Base-by-base conservation (phyloP, 78 protist genomes). In the Diacronema lutheri region DNA sequence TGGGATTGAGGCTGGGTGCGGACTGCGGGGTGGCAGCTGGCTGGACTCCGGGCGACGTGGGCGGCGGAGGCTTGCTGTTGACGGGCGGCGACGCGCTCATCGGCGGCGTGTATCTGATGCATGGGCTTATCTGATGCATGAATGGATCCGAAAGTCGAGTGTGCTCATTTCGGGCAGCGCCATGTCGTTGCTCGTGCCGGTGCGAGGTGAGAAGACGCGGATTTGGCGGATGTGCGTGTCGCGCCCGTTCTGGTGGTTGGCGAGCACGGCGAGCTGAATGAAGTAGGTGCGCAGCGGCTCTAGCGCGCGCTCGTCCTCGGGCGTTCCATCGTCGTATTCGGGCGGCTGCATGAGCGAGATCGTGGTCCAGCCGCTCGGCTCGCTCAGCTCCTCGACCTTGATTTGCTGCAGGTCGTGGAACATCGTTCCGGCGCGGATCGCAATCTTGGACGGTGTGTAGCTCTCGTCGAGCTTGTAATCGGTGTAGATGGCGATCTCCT, bases 211-310 rank as follows among this genome's bases (percentile, higher is more conserved):
- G 46, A 26, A 90, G n/a, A 92, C 64, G 5, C 83, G 85, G 41
- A 93, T 35, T 81, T 91, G 94, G 9, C 96, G 85, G 31, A 93
- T 76, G 83, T 93, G 96, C 0, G 96, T 90, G 83, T 93, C 96
- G 0, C 96, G 55, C 1, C 96, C 96, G 65, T 92, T 90, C 50
- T 93, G 94, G 26, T 90, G 94, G 89, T 91, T 92, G 13, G 88
- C 73, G 5, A 81, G 64, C 1, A 93, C 33, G 11, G 88, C 88
- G 26, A 92, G 25, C 72, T 92, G 91, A 4, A 93, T 50, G 26
- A 90, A 26, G 31, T 81, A 38, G 16, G 90, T 38, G 26, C 68
- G 38, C 20, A 89, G 23, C 33, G 16, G 0, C 14, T 16, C 26
- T 0, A 19, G 57, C 55, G 20, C 23, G 1, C 10, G 44, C 37